phyloP scores from a whole-genome alignment of 1,284 basidiomycete species.

The Cryptococcus sp. region DNA sequence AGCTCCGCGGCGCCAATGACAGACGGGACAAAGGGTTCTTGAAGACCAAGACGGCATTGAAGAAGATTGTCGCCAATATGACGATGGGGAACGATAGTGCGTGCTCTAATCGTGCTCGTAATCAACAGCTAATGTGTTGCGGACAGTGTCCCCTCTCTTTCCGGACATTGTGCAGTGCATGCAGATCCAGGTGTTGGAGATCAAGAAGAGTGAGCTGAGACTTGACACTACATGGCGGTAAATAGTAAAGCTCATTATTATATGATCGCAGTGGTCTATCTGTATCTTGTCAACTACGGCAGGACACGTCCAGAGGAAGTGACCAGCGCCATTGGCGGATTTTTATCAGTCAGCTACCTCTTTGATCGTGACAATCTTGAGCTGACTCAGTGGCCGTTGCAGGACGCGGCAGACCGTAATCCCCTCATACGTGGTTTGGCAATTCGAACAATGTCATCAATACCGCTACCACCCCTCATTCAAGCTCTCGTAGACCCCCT shows the following conservation, averaged over 20 bases:
- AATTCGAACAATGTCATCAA: constrained; percentile 95
- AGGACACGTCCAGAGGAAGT: constrained; percentile 94
- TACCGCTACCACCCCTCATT: constrained; percentile 96
- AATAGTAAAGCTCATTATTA: neutral
- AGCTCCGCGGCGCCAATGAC: constrained; percentile 79
- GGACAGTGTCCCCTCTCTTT: constrained; percentile 89
- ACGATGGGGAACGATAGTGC: constrained; percentile 96
- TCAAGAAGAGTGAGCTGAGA: constrained; percentile 86
- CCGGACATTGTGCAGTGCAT: constrained; percentile 98
- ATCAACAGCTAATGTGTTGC: constrained; percentile 12
- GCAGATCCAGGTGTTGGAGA: constrained; percentile 72
- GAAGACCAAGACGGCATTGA: constrained; percentile 86
- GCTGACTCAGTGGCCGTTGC: constrained; percentile 1
- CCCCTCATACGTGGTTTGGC: constrained; percentile 93
- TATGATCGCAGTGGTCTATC: constrained; percentile 75
- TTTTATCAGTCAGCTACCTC: constrained; percentile 63
- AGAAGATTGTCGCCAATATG: constrained; percentile 97
- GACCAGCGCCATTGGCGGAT: constrained; percentile 95
- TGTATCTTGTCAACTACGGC: constrained; percentile 98
- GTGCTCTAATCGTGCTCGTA: constrained; percentile 75
- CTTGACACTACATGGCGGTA: constrained; percentile 9
- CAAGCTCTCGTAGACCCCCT: constrained; percentile 93
- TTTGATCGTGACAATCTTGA: neutral
- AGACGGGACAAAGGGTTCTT: constrained; percentile 90
- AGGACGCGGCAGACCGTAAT: constrained; percentile 94